Evolutionary conservation across 371 early-diverging fungal genomes (phyloP), one percentile per base, ranked within the genome.

Genomic region (Haplosporangium sp.): DNA sequence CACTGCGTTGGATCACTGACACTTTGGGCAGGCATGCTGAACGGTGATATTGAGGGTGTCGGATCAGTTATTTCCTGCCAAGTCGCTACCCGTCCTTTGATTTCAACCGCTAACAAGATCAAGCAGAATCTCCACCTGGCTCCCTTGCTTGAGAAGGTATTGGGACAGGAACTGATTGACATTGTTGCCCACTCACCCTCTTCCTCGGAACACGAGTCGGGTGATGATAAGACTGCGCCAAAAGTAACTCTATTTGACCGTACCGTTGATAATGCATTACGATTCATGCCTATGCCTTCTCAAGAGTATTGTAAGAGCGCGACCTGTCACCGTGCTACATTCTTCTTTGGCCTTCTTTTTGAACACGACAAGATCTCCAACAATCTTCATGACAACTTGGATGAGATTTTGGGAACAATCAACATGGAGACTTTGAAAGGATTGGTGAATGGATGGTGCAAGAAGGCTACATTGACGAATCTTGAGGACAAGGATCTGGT

Each of bases 1-100:
- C 85, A 85, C 44, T 85, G 85, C 61, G 72, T 84, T 9, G 85
- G 85, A 42, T 76, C 84, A 0, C 56, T 84, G 20, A 70, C 82
- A 4, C 61, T 83, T 9, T 85, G 84, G 75, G 83, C 83, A 13
- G 85, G 85, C 44, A 63, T 85, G 66, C 52, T 85, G 57, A 81
- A 72, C 40, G 84, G 85, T 8, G 71, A 78, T 17, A 76, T 85
- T 35, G 69, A 83, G 52, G 85, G 85, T 11, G 85, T 85, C 35
- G 82, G 85, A 3, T 73, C 82, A 1, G 27, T 83, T 3, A 69
- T 85, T 35, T 74, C 70, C 8, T 78, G 73, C 37, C 83, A 83
- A 53, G 76, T 76, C 17, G 82, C 72, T 9, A 74, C 71, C 4
- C 71, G 56, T 19, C 75, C 75, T 35, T 19, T 71, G 56, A 58